phyloP scores from a whole-genome alignment of 169 alveolate species.

The Perkinsus chesapeaki region DNA sequence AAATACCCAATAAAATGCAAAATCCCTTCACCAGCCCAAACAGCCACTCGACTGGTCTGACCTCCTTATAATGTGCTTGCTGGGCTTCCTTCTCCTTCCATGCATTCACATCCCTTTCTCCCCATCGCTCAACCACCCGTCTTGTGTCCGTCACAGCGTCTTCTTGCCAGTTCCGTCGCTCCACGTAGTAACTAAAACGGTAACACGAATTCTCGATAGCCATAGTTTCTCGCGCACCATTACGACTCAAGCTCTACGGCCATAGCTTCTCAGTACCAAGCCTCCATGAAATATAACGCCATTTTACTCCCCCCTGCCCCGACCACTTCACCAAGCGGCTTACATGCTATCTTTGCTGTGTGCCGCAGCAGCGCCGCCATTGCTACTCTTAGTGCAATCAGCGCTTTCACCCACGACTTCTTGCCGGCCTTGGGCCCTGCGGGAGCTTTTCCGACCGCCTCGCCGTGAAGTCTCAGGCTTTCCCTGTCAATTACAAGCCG shows the following conservation, averaged over 20 bases:
- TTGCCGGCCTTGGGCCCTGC: background rate
- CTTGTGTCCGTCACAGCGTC: background rate
- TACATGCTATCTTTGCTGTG: background rate
- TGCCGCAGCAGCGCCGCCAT: background rate
- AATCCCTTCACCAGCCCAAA: background rate
- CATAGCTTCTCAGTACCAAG: too few species aligned
- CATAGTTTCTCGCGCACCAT: too few species aligned
- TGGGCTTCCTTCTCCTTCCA: background rate
- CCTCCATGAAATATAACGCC: too few species aligned
- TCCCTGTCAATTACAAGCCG: too few species aligned
- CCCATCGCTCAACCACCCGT: background rate
- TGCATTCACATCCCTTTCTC: background rate
- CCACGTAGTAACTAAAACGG: background rate
- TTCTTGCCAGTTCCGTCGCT: background rate
- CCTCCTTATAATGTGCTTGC: background rate
- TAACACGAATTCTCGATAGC: too few species aligned
- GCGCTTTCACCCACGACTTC: background rate
- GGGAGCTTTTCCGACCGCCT: background rate
- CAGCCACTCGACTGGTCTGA: too few species aligned
- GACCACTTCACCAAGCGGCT: background rate
- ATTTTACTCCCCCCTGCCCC: background rate
- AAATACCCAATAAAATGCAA: background rate
- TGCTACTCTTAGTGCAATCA: background rate
- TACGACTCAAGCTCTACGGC: too few species aligned
- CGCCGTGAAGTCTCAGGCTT: background rate